Evolutionary conservation across 2,329 filamentous ascomycete genomes (phyloP).

Genomic region (Dactylella cylindrospora): DNA sequence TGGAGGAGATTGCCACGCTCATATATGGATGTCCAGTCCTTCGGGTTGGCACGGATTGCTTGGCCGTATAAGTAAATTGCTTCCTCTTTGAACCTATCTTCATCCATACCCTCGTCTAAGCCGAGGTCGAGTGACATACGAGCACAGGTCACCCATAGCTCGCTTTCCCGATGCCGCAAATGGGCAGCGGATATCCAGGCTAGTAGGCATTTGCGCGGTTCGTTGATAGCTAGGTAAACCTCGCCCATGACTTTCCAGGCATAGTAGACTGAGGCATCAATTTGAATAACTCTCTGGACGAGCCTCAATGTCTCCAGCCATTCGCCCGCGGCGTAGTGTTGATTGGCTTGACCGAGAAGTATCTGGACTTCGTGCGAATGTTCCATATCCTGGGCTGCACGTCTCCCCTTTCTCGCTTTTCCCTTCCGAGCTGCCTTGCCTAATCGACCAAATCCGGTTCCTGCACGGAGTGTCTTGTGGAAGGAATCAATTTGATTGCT

Average conservation of each 20-base stretch:
- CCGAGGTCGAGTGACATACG: constrained; percentile 57
- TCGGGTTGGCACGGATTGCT: constrained; percentile 62
- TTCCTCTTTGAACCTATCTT: constrained; percentile 57
- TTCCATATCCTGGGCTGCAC: constrained; percentile 47
- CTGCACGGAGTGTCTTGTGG: constrained; percentile 26
- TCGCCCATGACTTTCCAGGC: constrained; percentile 66
- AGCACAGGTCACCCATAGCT: constrained; percentile 63
- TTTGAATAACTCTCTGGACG: constrained; percentile 65
- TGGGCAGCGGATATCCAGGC: constrained; percentile 65
- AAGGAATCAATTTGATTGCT: constrained; percentile 37
- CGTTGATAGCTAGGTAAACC: constrained; percentile 63
- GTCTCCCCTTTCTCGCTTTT: constrained; percentile 28
- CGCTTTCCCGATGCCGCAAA: constrained; percentile 63
- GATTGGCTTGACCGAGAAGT: constrained; percentile 66
- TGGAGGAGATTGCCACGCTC: constrained; percentile 63
- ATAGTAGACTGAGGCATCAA: constrained; percentile 67
- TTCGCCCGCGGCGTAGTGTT: constrained; percentile 65
- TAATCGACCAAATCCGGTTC: constrained; percentile 18
- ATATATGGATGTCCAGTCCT: constrained; percentile 61
- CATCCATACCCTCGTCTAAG: constrained; percentile 56
- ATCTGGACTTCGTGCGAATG: constrained; percentile 64
- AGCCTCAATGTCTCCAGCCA: constrained; percentile 63
- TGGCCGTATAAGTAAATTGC: constrained; percentile 63
- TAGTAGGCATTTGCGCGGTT: constrained; percentile 61
- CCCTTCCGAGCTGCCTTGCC: constrained; percentile 29